Evolutionary conservation across 2,329 filamentous ascomycete genomes (phyloP), one percentile per base, ranked within the genome.

Genomic region (Talaromyces sp.): DNA sequence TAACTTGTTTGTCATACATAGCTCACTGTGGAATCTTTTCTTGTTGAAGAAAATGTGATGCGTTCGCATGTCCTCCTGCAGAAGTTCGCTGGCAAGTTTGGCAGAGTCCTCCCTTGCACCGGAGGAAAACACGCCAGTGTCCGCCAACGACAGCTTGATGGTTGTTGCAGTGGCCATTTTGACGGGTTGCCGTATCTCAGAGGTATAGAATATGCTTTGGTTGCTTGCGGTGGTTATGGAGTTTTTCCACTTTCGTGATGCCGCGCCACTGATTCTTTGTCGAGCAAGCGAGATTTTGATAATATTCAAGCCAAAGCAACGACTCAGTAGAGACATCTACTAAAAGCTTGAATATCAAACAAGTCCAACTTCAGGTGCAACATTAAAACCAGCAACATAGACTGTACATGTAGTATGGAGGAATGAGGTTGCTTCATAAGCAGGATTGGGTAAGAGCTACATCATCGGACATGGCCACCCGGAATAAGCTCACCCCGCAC

Each of bases 31-130:
- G 65, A 89, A 96, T 0, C 89, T 89, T 1, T 75, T 70, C 0
- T 82, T 63, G 64, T 95, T 96, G 81, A 92, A 96, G 77, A 89
- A 96, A 62, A 92, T 88, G 70, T 96, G 90, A 68, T 92, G 85
- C 36, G 76, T 77, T 31, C 83, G 84, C 65, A 95, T 83, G 69
- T 96, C 92, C 61, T 87, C 79, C 71, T 96, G 90, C 18, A 97
- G 77, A 4, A 96, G 76, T 65, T 89, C 80, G 3, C 87, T 88
- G 0, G 84, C 82, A 63, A 80, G 87, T 44, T 79, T 76, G 0
- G 91, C 89, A 0, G 87, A 82, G 36, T 86, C 85, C 2, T 83
- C 75, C 2, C 79, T 83, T 47, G 81, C 78, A 64, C 72, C 70
- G 2, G 78, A 70, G 63, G 76, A 79, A 66, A 80, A 85, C 23